Conservation (phyloP, 352 stramenopile species). For the Phytophthora citrophthora region DNA sequence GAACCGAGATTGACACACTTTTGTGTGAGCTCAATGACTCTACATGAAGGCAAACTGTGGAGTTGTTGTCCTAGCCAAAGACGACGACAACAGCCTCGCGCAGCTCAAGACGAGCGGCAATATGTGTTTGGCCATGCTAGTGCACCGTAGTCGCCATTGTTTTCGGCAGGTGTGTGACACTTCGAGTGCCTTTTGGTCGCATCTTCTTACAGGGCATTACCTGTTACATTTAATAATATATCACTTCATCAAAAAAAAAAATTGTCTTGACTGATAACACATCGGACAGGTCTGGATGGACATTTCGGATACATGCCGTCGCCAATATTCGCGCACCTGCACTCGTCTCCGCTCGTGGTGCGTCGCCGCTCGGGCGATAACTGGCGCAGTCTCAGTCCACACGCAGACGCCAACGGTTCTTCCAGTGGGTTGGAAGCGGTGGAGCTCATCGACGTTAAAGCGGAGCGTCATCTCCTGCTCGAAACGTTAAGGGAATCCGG, state of each 20-base stretch:
- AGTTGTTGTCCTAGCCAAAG: not conserved
- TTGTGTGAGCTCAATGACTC: not conserved
- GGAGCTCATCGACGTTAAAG: constrained; percentile 87
- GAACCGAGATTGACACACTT: not conserved
- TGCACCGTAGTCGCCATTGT: too few species aligned
- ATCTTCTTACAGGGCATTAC: too few species aligned
- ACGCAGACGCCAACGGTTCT: constrained; percentile 14
- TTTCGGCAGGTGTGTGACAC: too few species aligned
- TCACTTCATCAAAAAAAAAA: too few species aligned
- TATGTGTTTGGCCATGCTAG: too few species aligned
- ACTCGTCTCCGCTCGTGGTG: constrained; percentile 85
- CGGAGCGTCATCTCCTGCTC: constrained; percentile 76
- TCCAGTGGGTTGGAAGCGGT: constrained; percentile 67
- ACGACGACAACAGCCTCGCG: too few species aligned
- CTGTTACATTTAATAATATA: too few species aligned
- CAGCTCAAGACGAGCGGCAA: too few species aligned
- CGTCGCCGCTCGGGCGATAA: constrained; percentile 62
- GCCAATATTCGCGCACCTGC: constrained; percentile 70
- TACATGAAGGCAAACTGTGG: constrained; percentile 1
- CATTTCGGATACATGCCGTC: too few species aligned
- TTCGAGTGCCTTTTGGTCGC: too few species aligned
- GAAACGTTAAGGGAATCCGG: constrained; percentile 75
- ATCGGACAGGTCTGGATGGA: too few species aligned
- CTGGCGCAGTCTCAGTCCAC: constrained; percentile 63
- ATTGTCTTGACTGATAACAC: too few species aligned